These are phyloP conservation scores for Chlamydomonas applanata DNA, from an alignment of 139 green algal species.

Conservation along the genomic window DNA sequence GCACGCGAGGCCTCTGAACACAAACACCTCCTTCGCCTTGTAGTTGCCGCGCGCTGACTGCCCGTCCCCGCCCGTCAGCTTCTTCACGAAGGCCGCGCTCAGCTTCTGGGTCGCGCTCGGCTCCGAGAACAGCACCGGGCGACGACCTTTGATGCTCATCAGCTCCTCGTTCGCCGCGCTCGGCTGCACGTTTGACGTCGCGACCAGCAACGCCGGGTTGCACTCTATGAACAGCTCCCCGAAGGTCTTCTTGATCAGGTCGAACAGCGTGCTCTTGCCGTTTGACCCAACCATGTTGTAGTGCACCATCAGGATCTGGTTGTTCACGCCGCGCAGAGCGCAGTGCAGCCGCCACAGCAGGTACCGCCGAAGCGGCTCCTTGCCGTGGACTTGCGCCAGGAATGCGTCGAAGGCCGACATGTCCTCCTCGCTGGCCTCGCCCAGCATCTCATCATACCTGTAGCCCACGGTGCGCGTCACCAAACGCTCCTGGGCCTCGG, in stretches of 20 bases:
- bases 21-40: neutral
- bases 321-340: neutral
- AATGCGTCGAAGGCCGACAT: constrained; percentile 1
- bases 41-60: neutral
- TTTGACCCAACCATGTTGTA: constrained; percentile 8
- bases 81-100: neutral
- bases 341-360: neutral
- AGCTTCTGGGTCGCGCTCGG: constrained; percentile 1
- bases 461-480: constrained; percentile 8
- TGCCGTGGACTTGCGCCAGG: neutral
- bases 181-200: neutral
- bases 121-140: neutral
- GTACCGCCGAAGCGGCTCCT: neutral
- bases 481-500: neutral
- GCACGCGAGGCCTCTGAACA: neutral
- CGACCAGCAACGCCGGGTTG: neutral
- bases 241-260: neutral
- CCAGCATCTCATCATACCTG: constrained; percentile 10
- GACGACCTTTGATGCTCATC: constrained; percentile 2
- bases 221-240: constrained; percentile 6
- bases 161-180: constrained; percentile 10
- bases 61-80: constrained; percentile 5
- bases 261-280: constrained; percentile 10
- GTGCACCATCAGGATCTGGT: constrained; percentile 7
- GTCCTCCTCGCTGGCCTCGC: neutral